Evolutionary conservation across 2,329 filamentous ascomycete genomes (phyloP), one percentile per base, ranked within the genome.

Genomic region (Xylariales sp.): DNA sequence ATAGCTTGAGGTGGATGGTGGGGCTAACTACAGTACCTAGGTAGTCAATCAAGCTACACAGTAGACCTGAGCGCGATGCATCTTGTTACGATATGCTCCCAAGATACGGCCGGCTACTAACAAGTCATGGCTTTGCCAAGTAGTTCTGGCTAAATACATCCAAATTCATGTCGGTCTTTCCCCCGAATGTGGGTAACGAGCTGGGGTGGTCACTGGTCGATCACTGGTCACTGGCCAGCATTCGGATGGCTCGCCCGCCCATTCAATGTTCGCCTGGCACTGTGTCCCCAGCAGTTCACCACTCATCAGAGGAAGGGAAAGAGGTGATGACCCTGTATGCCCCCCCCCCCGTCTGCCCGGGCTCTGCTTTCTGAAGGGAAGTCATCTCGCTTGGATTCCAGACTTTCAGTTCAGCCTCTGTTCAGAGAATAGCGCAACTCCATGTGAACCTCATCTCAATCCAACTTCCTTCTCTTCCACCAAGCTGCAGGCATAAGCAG

Each of bases 301-400:
- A n/a, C n/a, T n/a, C n/a, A n/a, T n/a, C n/a, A n/a, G n/a, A n/a
- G n/a, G n/a, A n/a, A n/a, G n/a, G n/a, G n/a, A n/a, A n/a, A n/a
- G n/a, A n/a, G n/a, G n/a, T n/a, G n/a, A n/a, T n/a, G n/a, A n/a
- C n/a, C n/a, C n/a, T n/a, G n/a, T n/a, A n/a, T n/a, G n/a, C n/a
- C n/a, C n/a, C n/a, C n/a, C n/a, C n/a, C n/a, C n/a, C n/a, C n/a
- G n/a, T n/a, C n/a, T n/a, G n/a, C n/a, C n/a, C n/a, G n/a, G n/a
- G n/a, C n/a, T n/a, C n/a, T n/a, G n/a, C n/a, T n/a, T n/a, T n/a
- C n/a, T n/a, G n/a, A n/a, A n/a, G n/a, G n/a, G n/a, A n/a, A n/a
- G n/a, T n/a, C n/a, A 73, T 73, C 59, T 74, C 70, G 70, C 69
- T 73, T 73, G 67, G 62, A 62, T 63, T 63, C 63, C 62, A 62